Base-by-base conservation (phyloP, 345 rosid species). In the Litchi chinensis region DNA sequence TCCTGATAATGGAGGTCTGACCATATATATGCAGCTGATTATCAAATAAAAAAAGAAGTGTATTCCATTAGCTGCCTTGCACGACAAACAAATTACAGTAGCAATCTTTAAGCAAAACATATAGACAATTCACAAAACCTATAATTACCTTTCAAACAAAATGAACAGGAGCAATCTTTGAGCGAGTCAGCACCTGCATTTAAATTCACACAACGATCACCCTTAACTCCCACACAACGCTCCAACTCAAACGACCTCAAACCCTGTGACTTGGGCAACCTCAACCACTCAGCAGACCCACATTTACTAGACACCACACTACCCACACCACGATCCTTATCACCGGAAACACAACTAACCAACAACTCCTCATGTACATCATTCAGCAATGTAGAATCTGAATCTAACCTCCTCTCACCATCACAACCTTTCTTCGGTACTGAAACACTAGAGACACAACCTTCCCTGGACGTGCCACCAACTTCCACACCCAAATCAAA, bases 1-100 rank as follows among this genome's bases (percentile, higher is more conserved):
- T 95, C 98, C 88, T 93, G 98, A 80, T 91, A 93, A 81, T 94
- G 91, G 71, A 96, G 93, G 87, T 94, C 98, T 15, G 97, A 87
- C 98, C 92, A 96, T 41, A 96, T 96, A 82, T 87, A 89, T 75
- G 97, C 92, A 86, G 97, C 99, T 96, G 90, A 80, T 77, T 16
- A 79, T 57, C 59, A 82, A 22, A 77, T 71, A 67, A 64, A 56
- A 76, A 60, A 54, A 80, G 66, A 86, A 70, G 11, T 76, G 26
- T 2, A 67, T 22, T 60, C 19, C 73, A 60, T 79, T 69, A 81
- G 72, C 54, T 18, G 5, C 48, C 0, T 32, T 57, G 46, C 46
- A 24, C 68, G 3, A 4, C 24, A 5, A 40, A 77, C 21, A 39
- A 66, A 77, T 59, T 68, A 8, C 56, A 72, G 54, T 3, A 54